Percentiles rank a stretch among this genome's conserved stretches.
phyloP scores from a whole-genome alignment of 805 yeast species.

The Nakazawaea anatomiae region DNA sequence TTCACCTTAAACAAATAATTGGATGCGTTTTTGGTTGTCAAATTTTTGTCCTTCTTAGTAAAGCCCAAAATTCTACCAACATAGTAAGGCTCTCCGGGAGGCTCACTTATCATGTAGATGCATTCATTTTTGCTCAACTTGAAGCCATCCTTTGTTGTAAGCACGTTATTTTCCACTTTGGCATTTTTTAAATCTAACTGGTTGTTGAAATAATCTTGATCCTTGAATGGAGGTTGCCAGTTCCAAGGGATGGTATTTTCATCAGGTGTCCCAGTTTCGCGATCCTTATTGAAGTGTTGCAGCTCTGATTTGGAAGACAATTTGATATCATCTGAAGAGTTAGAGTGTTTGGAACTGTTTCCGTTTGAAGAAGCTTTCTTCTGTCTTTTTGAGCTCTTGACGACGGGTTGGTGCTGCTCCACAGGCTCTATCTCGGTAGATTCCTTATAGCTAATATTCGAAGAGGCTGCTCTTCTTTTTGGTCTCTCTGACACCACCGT shows the following conservation, averaged over 20 bases:
- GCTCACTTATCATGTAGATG: constrained; percentile 83
- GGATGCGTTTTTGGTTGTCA: constrained; percentile 37
- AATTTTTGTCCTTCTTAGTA: constrained; percentile 30
- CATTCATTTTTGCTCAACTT: constrained; percentile 51
- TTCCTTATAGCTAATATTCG: constrained; percentile 27
- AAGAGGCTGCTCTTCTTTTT: constrained; percentile 23
- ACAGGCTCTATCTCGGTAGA: constrained; percentile 17
- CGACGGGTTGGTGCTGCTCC: neutral
- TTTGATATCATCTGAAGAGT: neutral
- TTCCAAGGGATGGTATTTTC: constrained; percentile 31
- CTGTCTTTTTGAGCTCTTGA: constrained; percentile 2
- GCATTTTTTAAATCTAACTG: constrained; percentile 36
- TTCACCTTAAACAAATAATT: constrained; percentile 64
- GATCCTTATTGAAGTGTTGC: neutral
- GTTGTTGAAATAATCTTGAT: constrained; percentile 35
- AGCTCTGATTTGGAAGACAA: neutral
- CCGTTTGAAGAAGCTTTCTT: neutral
- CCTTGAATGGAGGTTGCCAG: constrained; percentile 41
- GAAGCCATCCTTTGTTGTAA: constrained; percentile 31
- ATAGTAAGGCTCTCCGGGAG: constrained; percentile 92
- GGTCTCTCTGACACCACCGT: constrained; percentile 16
- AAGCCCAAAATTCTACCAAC: constrained; percentile 82
- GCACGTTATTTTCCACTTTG: constrained; percentile 29
- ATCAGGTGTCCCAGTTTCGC: constrained; percentile 5
- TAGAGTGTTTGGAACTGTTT: neutral